These are phyloP conservation scores for Aspergillus quadricinctus DNA, from an alignment of 2,329 filamentous ascomycete genomes.

Conservation along the genomic window DNA sequence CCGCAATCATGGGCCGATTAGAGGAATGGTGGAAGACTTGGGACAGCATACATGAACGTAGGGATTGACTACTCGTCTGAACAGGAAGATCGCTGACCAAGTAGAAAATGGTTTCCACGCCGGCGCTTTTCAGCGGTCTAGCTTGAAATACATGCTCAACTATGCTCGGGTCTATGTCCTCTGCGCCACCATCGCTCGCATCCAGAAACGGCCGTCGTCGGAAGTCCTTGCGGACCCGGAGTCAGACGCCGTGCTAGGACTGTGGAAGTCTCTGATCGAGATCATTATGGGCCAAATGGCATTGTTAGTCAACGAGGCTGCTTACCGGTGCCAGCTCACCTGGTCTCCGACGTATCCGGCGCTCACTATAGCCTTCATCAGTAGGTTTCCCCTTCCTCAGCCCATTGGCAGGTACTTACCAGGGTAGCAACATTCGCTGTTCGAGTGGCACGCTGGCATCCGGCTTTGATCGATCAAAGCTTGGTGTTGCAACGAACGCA, in stretches of 20 bases:
- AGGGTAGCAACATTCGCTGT: conserved; percentile 29
- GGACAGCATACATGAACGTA: conserved; percentile 33
- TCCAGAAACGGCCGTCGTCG: conserved; percentile 29
- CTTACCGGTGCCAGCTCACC: conserved; percentile 30
- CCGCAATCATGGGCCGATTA: conserved; percentile 28
- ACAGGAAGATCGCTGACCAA: not conserved
- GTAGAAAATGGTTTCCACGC: conserved; percentile 34
- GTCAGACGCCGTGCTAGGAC: conserved; percentile 11
- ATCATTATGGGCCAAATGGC: conserved; percentile 31
- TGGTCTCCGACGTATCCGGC: conserved; percentile 35
- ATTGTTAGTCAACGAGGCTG: conserved; percentile 28
- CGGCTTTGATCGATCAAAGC: conserved; percentile 27
- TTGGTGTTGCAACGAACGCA: conserved; percentile 29
- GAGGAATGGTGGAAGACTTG: conserved; percentile 33
- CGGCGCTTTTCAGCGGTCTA: conserved; percentile 33
- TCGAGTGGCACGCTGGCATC: conserved; percentile 31
- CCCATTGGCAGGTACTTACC: conserved; percentile 7
- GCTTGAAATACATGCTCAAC: conserved; percentile 30
- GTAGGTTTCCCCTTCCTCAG: conserved; percentile 22
- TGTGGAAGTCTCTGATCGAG: conserved; percentile 31
- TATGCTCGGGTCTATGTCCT: conserved; percentile 32
- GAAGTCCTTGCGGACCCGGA: conserved; percentile 18
- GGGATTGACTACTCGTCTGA: not conserved
- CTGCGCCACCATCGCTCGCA: conserved; percentile 29
- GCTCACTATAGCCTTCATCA: conserved; percentile 33